Base-by-base conservation (phyloP, 2,329 filamentous ascomycete species). In the Pseudogymnoascus sp. region DNA sequence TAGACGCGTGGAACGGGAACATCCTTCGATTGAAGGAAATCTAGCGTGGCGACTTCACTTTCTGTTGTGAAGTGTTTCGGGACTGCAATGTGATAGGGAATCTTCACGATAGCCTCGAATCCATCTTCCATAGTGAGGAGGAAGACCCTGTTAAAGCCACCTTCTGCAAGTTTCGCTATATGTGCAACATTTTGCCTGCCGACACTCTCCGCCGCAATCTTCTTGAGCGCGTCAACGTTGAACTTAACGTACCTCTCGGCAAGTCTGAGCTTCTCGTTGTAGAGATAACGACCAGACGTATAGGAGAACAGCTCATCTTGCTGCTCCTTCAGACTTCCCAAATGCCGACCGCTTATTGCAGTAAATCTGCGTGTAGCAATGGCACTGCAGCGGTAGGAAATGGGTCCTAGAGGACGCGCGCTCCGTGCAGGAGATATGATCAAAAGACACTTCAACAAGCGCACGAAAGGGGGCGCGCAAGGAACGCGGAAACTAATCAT, bases 1-100 rank as follows among this genome's bases (percentile, higher is more conserved):
- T 77, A 68, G 38, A 79, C 73, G 62, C 65, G 71, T n/a, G 76
- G 77, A 44, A 78, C 73, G n/a, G 77, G 76, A 78, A 71, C 13
- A 62, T 69, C n/a, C 74, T 78, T 42, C 73, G 68, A 1, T 26
- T 47, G 42, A 33, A 66, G 64, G 29, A 66, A 66, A n/a, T 65
- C 35, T 13, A 64, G 65, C 19, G 47, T 68, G 5, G 66, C 66
- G n/a, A 66, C 65, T 56, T 67, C 66, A 29, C 63, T 65, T 3
- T 65, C 66, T 1, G 60, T 66, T 1, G 63, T 63, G 33, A 61
- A 67, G 47, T 64, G 61, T 38, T 50, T 50, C 1, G 26, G 53
- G 5, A 65, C 63, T 4, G 66, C 60, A 21, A 64, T 59, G 2
- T 61, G 66, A 26, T 62, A 66, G 6, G 65, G 66, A 4, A 66